phyloP scores from a whole-genome alignment of 1,284 basidiomycete species.

The Moniliophthora roreri region DNA sequence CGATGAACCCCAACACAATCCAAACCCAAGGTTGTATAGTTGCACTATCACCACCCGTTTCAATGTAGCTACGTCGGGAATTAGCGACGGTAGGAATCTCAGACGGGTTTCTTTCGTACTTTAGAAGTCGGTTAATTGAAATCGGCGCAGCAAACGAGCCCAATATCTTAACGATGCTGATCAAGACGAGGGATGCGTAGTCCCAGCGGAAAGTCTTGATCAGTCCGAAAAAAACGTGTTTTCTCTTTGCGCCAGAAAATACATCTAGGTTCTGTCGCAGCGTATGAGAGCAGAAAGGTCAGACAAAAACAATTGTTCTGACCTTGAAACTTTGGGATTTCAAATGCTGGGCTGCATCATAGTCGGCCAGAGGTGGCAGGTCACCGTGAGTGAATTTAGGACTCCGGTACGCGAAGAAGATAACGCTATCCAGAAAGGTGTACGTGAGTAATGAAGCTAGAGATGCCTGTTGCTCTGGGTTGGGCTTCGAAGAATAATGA shows the following conservation, averaged over 20 bases:
- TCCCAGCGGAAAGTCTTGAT: conserved; percentile 11
- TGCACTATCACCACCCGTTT: conserved; percentile 36
- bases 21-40: conserved; percentile 46
- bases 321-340: conserved; percentile 23
- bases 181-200: conserved; percentile 3
- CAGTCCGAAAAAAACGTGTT: conserved; percentile 26
- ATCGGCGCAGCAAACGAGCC: conserved; percentile 34
- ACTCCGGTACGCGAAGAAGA: conserved; percentile 29
- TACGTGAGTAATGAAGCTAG: conserved; percentile 46
- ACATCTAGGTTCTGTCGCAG: conserved; percentile 20
- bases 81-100: neutral
- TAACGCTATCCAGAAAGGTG: conserved; percentile 46
- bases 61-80: conserved; percentile 37
- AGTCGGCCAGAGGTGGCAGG: conserved; percentile 50
- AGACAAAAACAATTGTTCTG: conserved; percentile 14
- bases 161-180: conserved; percentile 22
- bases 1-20: conserved; percentile 34
- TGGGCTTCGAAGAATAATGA: conserved; percentile 34
- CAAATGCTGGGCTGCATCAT: conserved; percentile 33
- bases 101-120: conserved; percentile 9
- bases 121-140: conserved; percentile 34
- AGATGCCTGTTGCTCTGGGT: conserved; percentile 56
- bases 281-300: conserved; percentile 14
- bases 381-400: conserved; percentile 30
- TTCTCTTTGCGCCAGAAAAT: conserved; percentile 19